Conservation (phyloP, 805 yeast genomes). For the Nakazawaea populi region DNA sequence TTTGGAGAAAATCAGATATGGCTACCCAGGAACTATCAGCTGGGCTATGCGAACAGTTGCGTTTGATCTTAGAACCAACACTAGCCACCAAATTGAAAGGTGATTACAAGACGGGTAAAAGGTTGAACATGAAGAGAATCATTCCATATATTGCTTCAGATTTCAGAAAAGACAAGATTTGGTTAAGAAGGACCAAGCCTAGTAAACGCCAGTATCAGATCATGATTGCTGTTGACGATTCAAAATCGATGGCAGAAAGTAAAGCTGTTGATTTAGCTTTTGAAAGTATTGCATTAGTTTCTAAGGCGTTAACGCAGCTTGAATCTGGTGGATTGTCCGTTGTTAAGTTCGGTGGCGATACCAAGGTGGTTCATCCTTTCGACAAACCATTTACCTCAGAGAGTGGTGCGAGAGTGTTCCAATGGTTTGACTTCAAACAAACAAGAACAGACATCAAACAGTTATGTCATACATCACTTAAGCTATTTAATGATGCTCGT, state of each 20-base stretch:
- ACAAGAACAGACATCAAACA: slow-evolving; percentile 77
- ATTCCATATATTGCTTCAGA: slow-evolving; percentile 97
- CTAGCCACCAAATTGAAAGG: slow-evolving; percentile 92
- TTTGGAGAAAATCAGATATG: slow-evolving; percentile 81
- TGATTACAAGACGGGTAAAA: slow-evolving; percentile 94
- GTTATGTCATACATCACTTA: slow-evolving; percentile 66
- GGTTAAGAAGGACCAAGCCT: slow-evolving; percentile 97
- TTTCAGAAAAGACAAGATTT: slow-evolving; percentile 94
- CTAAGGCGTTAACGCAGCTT: slow-evolving; percentile 87
- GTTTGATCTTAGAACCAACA: slow-evolving; percentile 93
- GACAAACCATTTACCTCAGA: slow-evolving; percentile 79
- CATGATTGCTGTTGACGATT: slow-evolving; percentile 96
- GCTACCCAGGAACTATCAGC: slow-evolving; percentile 87
- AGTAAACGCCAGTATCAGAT: slow-evolving; percentile 96
- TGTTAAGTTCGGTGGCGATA: slow-evolving; percentile 82
- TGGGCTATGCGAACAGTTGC: slow-evolving; percentile 83
- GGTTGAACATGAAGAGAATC: slow-evolving; percentile 94
- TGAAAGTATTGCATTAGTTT: slow-evolving; percentile 88
- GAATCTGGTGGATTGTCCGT: slow-evolving; percentile 92
- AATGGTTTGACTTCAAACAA: slow-evolving; percentile 87
- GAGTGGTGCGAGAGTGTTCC: slow-evolving; percentile 78
- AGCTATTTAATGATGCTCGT: slow-evolving; percentile 58
- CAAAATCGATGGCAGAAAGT: slow-evolving; percentile 95
- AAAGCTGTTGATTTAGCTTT: slow-evolving; percentile 86
- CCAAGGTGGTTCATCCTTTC: slow-evolving; percentile 84